A percentile compares a stretch with the other conserved stretches of the same genome.
Evolutionary conservation across 495 filamentous ascomycete species (phyloP).

Genomic region (Daldinia concentrica): DNA sequence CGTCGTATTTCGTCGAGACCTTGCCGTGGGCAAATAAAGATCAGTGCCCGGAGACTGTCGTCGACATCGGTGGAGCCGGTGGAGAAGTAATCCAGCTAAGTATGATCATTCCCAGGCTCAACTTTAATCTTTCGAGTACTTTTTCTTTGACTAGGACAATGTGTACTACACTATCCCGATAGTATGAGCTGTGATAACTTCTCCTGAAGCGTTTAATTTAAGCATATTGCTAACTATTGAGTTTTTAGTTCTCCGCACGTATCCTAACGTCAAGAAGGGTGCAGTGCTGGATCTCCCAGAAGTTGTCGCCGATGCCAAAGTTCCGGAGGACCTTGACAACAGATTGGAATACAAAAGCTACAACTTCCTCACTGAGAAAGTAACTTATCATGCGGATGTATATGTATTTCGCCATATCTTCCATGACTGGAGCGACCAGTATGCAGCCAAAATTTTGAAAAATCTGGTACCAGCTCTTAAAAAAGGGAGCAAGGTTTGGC

Average conservation of each 20-base stretch:
- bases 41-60: slow-evolving; percentile 42
- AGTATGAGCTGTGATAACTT: neutral
- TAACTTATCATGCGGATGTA: slow-evolving; percentile 56
- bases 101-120: slow-evolving; percentile 3
- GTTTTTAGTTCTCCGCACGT: slow-evolving; percentile 34
- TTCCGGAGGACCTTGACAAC: slow-evolving; percentile 47
- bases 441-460: slow-evolving; percentile 59
- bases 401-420: slow-evolving; percentile 65
- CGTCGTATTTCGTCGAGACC: slow-evolving; percentile 48
- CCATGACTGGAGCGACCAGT: slow-evolving; percentile 66
- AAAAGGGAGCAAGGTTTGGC: slow-evolving; percentile 55
- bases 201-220: neutral
- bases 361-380: slow-evolving; percentile 62
- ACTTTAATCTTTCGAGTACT: neutral
- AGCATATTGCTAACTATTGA: neutral
- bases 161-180: neutral
- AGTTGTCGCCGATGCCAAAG: slow-evolving; percentile 32
- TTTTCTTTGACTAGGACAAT: too few species aligned
- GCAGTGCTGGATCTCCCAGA: slow-evolving; percentile 30
- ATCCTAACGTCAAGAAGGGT: slow-evolving; percentile 40
- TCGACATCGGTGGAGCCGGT: slow-evolving; percentile 58
- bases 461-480: slow-evolving; percentile 61
- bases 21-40: slow-evolving; percentile 50
- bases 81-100: slow-evolving; percentile 33
- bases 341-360: slow-evolving; percentile 56